A percentile compares a stretch with the other conserved stretches of the same genome.
These are phyloP conservation scores for Fusarium newnesense DNA, from an alignment of 2,329 filamentous ascomycete species.

Conservation along the genomic window DNA sequence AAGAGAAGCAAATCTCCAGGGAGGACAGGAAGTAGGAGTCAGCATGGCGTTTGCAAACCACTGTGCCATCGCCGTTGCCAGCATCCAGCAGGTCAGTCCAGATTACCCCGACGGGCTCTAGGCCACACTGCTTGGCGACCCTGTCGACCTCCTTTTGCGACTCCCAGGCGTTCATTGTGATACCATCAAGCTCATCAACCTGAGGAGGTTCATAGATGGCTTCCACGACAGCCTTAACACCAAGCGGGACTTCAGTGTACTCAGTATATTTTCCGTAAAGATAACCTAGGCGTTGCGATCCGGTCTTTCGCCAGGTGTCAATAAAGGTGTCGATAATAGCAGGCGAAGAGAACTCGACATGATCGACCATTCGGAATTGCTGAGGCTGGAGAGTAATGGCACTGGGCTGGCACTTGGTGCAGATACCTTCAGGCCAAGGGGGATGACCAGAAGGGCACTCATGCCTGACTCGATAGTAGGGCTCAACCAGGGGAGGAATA, in stretches of 20 bases:
- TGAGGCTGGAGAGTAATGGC: constrained; percentile 96
- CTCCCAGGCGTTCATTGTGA: constrained; percentile 85
- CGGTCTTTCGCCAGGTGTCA: constrained; percentile 89
- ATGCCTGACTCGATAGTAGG: constrained; percentile 87
- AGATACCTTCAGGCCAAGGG: constrained; percentile 95
- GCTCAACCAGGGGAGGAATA: constrained; percentile 93
- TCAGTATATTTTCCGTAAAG: constrained; percentile 91
- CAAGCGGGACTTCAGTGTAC: constrained; percentile 91
- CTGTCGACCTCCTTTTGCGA: constrained; percentile 85
- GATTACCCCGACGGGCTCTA: constrained; percentile 91
- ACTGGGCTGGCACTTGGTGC: constrained; percentile 97
- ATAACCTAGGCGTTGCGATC: constrained; percentile 85
- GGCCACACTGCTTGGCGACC: constrained; percentile 82
- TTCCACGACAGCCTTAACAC: constrained; percentile 94
- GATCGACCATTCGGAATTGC: constrained; percentile 95
- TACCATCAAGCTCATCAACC: constrained; percentile 85
- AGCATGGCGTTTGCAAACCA: constrained; percentile 93
- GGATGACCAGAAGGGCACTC: constrained; percentile 95
- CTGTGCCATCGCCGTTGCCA: constrained; percentile 82
- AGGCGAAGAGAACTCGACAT: constrained; percentile 93
- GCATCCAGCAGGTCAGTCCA: constrained; percentile 92
- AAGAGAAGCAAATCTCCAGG: constrained; percentile 88
- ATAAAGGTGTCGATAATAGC: constrained; percentile 89
- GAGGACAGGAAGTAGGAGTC: constrained; percentile 96
- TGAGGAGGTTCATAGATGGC: constrained; percentile 98